A percentile compares a stretch with the other conserved stretches of the same genome.
phyloP scores from a whole-genome alignment of 306 rosid genomes.

The Lotus japonicus region DNA sequence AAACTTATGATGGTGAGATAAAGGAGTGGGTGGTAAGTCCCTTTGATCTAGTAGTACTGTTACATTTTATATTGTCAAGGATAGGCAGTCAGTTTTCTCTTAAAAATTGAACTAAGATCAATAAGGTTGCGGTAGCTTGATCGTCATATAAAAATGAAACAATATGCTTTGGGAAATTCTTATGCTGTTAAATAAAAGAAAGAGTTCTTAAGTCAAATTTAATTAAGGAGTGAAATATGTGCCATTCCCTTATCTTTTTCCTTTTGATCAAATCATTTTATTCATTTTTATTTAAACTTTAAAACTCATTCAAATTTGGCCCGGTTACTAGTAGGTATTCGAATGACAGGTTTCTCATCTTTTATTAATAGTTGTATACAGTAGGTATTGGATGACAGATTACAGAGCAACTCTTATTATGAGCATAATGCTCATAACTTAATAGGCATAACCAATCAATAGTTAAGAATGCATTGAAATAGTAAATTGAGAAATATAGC shows the following conservation, averaged over 20 bases:
- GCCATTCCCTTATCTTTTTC: neutral
- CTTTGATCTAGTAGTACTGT: constrained; percentile 7
- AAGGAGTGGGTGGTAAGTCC: constrained; percentile 52
- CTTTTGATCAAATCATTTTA: neutral
- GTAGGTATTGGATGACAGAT: too few relatives aligned
- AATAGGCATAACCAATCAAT: too few relatives aligned
- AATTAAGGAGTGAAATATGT: neutral
- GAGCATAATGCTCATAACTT: too few relatives aligned
- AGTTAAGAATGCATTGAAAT: too few relatives aligned
- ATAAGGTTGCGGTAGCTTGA: neutral
- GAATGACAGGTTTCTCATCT: neutral
- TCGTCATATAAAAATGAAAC: neutral
- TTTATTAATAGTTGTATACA: neutral
- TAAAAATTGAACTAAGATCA: neutral
- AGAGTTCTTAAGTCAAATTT: neutral
- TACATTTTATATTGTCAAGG: constrained; percentile 6
- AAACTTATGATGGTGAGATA: constrained; percentile 35
- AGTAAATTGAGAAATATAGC: too few relatives aligned
- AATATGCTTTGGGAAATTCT: neutral
- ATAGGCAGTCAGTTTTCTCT: neutral
- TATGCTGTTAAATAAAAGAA: constrained; percentile 13
- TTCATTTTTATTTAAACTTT: neutral
- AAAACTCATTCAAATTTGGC: neutral
- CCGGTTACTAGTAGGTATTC: neutral
- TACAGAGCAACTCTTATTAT: too few relatives aligned